Percentiles rank a stretch among this genome's conserved stretches.
phyloP scores from a whole-genome alignment of 2,329 filamentous ascomycete genomes.

The Trichoderma afroharzianum region DNA sequence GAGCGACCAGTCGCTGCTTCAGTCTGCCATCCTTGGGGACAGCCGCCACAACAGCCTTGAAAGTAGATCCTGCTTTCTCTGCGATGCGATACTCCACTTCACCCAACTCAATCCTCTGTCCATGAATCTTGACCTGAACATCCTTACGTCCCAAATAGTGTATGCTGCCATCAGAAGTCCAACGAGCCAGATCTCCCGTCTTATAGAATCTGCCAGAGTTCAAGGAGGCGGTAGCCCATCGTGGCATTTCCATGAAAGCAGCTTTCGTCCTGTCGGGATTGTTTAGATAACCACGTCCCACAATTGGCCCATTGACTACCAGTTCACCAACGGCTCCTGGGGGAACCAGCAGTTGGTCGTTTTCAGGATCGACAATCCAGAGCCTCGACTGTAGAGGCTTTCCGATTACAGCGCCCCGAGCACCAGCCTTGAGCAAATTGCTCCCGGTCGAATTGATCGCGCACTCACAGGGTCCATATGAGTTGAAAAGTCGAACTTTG shows the following conservation, averaged over 20 bases:
- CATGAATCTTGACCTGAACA: constrained; percentile 56
- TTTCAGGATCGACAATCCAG: neutral
- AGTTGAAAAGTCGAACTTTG: constrained; percentile 15
- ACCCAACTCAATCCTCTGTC: constrained; percentile 52
- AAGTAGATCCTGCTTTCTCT: neutral
- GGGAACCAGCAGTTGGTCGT: constrained; percentile 25
- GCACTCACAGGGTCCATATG: constrained; percentile 23
- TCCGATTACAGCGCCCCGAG: neutral
- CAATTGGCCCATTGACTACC: neutral
- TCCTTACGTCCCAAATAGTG: constrained; percentile 50
- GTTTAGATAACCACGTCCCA: neutral
- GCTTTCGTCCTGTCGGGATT: neutral
- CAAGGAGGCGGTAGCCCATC: neutral
- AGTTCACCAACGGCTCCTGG: constrained; percentile 36
- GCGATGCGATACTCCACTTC: constrained; percentile 24
- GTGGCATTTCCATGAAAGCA: neutral
- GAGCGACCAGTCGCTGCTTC: neutral
- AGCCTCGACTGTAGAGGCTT: neutral
- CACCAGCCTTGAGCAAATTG: neutral
- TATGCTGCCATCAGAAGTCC: neutral
- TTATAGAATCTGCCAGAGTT: neutral
- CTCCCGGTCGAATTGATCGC: neutral
- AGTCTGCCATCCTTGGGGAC: neutral
- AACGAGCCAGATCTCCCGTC: neutral
- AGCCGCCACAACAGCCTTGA: neutral